Base-by-base conservation (phyloP, 139 green algal species). In the Limnomonas spitsbergensis region DNA sequence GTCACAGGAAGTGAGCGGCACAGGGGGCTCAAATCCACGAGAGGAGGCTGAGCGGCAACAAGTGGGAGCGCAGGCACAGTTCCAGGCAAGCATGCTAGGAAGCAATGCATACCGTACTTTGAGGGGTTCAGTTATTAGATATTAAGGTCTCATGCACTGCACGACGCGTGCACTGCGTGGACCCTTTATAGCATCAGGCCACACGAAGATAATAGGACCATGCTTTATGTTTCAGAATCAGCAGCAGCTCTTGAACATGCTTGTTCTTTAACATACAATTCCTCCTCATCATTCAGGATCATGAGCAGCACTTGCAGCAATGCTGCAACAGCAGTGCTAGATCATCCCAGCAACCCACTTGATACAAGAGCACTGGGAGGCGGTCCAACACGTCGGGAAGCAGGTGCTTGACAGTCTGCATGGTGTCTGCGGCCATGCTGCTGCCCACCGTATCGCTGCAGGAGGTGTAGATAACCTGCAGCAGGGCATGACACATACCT, bases 351-450 rank as follows among this genome's bases (percentile, higher is more conserved):
- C 6, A 35, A 26, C 74, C 0, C 39, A 86, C 88, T 85, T 92
- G 85, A 75, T 94, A 94, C 32, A 94, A 80, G 54, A 94, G 88
- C 31, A 94, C 29, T 7, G 86, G 89, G 26, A 91, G 35, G 26
- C 54, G 38, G 1, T 40, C 38, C 66, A 94, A 81, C 6, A 94
- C 54, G 76, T 90, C 89, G 1, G 88, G 85, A 9, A 94, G 26
- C 36, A 93, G 84, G 3, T 73, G 31, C 73, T 73, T 83, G 0
- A 86, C 84, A 53, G 69, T 88, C 40, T 83, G 81, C 90, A 94
- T 94, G 1, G 82, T 84, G 68, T 94, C 90, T 1, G 82, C 80
- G 0, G 70, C 74, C 84, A 94, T 86, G 0, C 52, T 79, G 0
- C 52, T 20, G 1, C 73, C 73, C 6, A 94, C 88, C 1, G 52